Evolutionary conservation across 129 eudicot species (phyloP).

Genomic region (Scalesia atractyloides): DNA sequence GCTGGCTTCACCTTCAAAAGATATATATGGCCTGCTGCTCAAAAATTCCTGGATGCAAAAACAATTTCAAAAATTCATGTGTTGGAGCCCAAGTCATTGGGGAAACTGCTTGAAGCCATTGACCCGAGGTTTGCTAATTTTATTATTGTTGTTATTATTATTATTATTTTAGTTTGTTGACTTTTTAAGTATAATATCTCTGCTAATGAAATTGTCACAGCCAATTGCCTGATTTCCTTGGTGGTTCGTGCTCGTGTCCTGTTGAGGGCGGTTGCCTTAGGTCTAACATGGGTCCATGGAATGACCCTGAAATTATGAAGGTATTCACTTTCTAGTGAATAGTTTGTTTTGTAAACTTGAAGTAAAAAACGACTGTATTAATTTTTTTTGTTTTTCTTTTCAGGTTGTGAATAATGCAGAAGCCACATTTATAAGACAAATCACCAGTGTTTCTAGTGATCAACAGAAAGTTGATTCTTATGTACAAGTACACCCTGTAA

Average conservation of each 20-base stretch:
- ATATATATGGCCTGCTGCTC: conserved; percentile 95
- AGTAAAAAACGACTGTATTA: neutral
- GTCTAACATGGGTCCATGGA: conserved; percentile 93
- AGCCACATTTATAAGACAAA: conserved; percentile 57
- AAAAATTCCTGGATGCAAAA: conserved; percentile 75
- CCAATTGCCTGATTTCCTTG: conserved; percentile 91
- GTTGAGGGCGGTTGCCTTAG: conserved; percentile 77
- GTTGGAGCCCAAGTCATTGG: conserved; percentile 74
- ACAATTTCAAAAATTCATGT: conserved; percentile 82
- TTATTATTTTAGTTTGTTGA: neutral
- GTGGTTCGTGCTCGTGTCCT: conserved; percentile 81
- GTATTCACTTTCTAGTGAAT: conserved; percentile 27
- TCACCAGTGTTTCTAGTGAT: conserved; percentile 49
- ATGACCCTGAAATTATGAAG: conserved; percentile 88
- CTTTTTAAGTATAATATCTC: conserved; percentile 8
- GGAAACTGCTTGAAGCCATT: conserved; percentile 65
- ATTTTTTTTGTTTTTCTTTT: conserved; percentile 4
- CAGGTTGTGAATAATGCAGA: conserved; percentile 68
- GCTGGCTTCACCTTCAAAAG: conserved; percentile 81
- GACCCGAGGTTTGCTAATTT: conserved; percentile 60
- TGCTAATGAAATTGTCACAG: conserved; percentile 37
- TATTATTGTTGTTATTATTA: neutral
- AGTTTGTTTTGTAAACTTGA: neutral
- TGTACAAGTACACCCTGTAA: conserved; percentile 48
- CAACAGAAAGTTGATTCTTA: conserved; percentile 48